Conservation (phyloP, 2,329 filamentous ascomycete species). For the Botrytis elliptica region DNA sequence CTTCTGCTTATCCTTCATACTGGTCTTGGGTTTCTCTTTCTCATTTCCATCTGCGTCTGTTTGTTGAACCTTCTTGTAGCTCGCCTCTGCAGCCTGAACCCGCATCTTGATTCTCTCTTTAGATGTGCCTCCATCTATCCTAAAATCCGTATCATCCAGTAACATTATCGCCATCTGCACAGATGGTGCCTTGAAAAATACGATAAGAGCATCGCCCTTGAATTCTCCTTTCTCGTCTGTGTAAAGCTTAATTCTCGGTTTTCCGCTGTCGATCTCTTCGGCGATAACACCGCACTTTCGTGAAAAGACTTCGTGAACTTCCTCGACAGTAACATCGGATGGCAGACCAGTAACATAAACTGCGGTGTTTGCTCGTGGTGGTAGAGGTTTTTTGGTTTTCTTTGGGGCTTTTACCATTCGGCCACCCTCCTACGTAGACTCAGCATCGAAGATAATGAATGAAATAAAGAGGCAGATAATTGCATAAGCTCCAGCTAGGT, state of each 20-base stretch:
- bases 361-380: conserved; percentile 71
- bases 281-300: conserved; percentile 86
- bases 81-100: conserved; percentile 81
- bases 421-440: conserved; percentile 35
- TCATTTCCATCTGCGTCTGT: conserved; percentile 45
- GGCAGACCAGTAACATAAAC: conserved; percentile 91
- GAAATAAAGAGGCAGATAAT: not conserved
- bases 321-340: conserved; percentile 70
- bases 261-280: conserved; percentile 86
- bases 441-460: conserved; percentile 21
- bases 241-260: conserved; percentile 92
- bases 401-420: conserved; percentile 38
- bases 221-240: conserved; percentile 76
- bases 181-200: conserved; percentile 95
- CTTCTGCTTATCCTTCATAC: conserved; percentile 75
- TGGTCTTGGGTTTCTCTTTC: conserved; percentile 50
- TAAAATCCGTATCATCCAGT: conserved; percentile 79
- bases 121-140: conserved; percentile 52
- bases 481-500: not conserved
- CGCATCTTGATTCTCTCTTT: conserved; percentile 62
- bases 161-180: conserved; percentile 81
- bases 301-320: conserved; percentile 81
- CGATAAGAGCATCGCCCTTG: conserved; percentile 89
- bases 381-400: conserved; percentile 39
- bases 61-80: conserved; percentile 86